phyloP scores from a whole-genome alignment of 352 stramenopile genomes.

The Globisporangium paroecandrum region DNA sequence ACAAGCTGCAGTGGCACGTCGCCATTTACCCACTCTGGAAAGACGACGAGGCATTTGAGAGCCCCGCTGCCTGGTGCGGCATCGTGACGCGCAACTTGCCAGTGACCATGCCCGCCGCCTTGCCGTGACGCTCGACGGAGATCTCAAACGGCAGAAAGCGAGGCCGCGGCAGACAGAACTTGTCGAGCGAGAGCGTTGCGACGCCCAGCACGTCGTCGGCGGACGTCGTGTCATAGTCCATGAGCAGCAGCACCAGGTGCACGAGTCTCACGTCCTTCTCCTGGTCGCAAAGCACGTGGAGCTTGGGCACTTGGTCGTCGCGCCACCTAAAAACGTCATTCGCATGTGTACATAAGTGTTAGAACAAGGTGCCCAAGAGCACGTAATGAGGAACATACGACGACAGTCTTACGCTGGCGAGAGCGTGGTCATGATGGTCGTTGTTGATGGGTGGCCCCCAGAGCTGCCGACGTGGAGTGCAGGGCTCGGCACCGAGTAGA shows the following conservation, averaged over 20 bases:
- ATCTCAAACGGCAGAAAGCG: constrained; percentile 58
- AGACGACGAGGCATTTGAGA: constrained; percentile 23
- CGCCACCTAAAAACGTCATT: constrained; percentile 36
- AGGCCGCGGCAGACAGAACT: constrained; percentile 37
- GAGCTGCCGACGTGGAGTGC: constrained; percentile 46
- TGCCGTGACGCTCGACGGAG: constrained; percentile 46
- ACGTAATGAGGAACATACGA: not conserved
- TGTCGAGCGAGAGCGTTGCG: constrained; percentile 52
- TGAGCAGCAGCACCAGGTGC: constrained; percentile 72
- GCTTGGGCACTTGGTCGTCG: constrained; percentile 60
- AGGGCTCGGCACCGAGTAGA: constrained; percentile 57
- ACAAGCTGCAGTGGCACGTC: constrained; percentile 54
- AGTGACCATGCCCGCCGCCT: constrained; percentile 42
- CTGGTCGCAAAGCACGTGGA: constrained; percentile 47
- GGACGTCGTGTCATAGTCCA: constrained; percentile 81
- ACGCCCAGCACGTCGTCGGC: constrained; percentile 70
- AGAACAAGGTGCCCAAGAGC: not conserved
- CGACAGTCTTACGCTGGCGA: constrained; percentile 42
- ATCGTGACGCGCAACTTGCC: constrained; percentile 60
- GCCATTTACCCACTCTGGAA: constrained; percentile 23
- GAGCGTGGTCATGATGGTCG: constrained; percentile 62
- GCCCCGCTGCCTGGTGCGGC: constrained; percentile 41
- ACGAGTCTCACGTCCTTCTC: constrained; percentile 54
- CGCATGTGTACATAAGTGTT: not conserved
- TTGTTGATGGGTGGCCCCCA: constrained; percentile 49